Evolutionary conservation across 306 rosid genomes (phyloP).

Genomic region (Chamaecrista fasciculata): DNA sequence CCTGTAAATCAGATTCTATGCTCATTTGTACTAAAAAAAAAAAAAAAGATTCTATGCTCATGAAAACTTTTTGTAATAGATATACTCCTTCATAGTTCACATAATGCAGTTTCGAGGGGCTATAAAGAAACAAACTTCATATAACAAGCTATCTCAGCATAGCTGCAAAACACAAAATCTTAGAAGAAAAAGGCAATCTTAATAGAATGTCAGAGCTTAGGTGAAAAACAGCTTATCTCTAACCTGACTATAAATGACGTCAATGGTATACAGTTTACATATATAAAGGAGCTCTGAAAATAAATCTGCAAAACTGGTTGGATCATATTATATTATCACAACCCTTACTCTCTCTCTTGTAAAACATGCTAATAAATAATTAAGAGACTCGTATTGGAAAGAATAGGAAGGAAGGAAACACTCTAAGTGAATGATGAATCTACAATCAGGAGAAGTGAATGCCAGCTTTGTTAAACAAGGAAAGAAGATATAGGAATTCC

Average conservation of each 20-base stretch:
- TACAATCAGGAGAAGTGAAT: conserved; percentile 63
- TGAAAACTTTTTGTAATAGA: too few relatives aligned
- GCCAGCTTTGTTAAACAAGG: conserved; percentile 80
- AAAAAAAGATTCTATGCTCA: too few relatives aligned
- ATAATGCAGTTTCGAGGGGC: too few relatives aligned
- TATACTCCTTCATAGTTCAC: too few relatives aligned
- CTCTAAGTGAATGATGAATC: not conserved
- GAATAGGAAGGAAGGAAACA: not conserved
- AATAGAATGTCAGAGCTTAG: too few relatives aligned
- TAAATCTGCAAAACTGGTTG: not conserved
- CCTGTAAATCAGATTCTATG: too few relatives aligned
- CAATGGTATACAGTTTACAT: not conserved
- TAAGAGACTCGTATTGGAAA: not conserved
- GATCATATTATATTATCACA: not conserved
- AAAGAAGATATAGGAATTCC: conserved; percentile 70
- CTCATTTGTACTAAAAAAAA: too few relatives aligned
- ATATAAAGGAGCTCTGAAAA: too few relatives aligned
- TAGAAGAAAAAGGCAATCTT: too few relatives aligned
- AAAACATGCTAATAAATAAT: not conserved
- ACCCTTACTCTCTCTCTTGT: not conserved
- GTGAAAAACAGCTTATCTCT: not conserved
- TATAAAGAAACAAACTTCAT: too few relatives aligned
- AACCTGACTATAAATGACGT: not conserved
- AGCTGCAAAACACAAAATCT: too few relatives aligned
- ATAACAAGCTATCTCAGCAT: too few relatives aligned